Percentiles rank a stretch among this genome's conserved stretches.
Conservation (phyloP, 140 eudicot species). For the Erigeron philadelphicus region DNA sequence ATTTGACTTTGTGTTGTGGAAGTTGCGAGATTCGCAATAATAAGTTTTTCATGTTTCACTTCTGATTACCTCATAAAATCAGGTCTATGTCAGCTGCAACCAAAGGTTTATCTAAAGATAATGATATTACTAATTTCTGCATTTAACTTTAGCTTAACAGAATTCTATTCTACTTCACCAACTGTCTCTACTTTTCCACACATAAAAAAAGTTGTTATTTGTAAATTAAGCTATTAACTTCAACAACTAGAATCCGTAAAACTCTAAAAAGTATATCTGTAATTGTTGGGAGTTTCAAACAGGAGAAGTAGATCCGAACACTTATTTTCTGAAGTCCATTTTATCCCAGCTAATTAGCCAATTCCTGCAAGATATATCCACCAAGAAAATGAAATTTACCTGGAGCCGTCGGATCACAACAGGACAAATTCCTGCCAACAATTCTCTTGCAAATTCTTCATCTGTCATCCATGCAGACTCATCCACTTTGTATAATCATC, state of each 20-base stretch:
- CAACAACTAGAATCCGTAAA: no score
- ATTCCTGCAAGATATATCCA: background rate
- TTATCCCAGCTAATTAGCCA: background rate
- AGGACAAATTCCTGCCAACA: conserved; percentile 84
- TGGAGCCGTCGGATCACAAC: conserved; percentile 58
- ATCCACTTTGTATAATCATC: conserved; percentile 22
- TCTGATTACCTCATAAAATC: no score
- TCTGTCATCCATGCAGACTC: conserved; percentile 52
- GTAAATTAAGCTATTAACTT: background rate
- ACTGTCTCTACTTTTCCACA: background rate
- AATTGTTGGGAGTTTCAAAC: no score
- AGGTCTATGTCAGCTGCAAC: no score
- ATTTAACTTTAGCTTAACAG: no score
- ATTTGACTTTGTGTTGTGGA: background rate
- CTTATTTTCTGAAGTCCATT: conserved; percentile 5
- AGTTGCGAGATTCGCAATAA: background rate
- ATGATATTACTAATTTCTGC: no score
- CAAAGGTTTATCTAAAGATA: no score
- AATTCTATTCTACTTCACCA: background rate
- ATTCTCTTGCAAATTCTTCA: conserved; percentile 81
- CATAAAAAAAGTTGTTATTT: background rate
- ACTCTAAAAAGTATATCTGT: no score
- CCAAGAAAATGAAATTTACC: conserved; percentile 31
- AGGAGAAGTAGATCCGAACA: background rate
- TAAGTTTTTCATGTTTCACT: background rate